A percentile compares a stretch with the other conserved stretches of the same genome.
Evolutionary conservation across 2,329 filamentous ascomycete species (phyloP).

Genomic region (Pyrenophora tritici-repentis): DNA sequence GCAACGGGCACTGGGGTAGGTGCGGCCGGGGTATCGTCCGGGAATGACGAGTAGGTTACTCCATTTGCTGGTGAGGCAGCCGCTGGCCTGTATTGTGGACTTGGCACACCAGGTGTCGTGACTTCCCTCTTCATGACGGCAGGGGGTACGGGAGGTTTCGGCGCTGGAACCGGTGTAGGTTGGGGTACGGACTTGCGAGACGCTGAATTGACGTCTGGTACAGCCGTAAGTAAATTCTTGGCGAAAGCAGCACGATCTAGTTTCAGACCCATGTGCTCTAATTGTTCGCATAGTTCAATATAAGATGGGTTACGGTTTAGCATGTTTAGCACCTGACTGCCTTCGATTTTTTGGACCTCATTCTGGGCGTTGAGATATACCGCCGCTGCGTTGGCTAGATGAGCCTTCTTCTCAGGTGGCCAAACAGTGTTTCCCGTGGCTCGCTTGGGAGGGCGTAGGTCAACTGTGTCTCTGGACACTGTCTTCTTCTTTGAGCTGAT

Average conservation of each 20-base stretch:
- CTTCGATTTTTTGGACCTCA: slow-evolving; percentile 42
- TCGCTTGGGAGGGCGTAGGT: slow-evolving; percentile 9
- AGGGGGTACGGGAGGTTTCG: slow-evolving; percentile 23
- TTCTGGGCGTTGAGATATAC: slow-evolving; percentile 56
- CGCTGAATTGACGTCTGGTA: slow-evolving; percentile 49
- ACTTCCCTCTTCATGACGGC: slow-evolving; percentile 30
- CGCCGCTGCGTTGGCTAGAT: slow-evolving; percentile 57
- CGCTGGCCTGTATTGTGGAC: slow-evolving; percentile 20
- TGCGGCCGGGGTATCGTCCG: slow-evolving; percentile 18
- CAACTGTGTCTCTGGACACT: slow-evolving; percentile 18
- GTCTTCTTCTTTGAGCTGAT: slow-evolving; percentile 32
- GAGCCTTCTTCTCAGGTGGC: slow-evolving; percentile 57
- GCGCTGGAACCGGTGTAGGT: slow-evolving; percentile 12
- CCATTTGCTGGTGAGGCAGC: slow-evolving; percentile 18
- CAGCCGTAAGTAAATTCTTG: slow-evolving; percentile 54
- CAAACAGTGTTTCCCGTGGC: slow-evolving; percentile 50
- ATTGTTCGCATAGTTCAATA: slow-evolving; percentile 58
- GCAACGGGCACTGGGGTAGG: slow-evolving; percentile 33
- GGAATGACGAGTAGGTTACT: slow-evolving; percentile 21
- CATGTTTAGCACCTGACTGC: slow-evolving; percentile 52
- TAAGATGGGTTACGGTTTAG: slow-evolving; percentile 62
- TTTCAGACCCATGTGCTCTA: slow-evolving; percentile 56
- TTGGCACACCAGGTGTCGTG: slow-evolving; percentile 23
- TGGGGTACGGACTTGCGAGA: slow-evolving; percentile 25
- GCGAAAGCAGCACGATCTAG: slow-evolving; percentile 61